Base-by-base conservation (phyloP, 2,329 filamentous ascomycete genomes). In the Aspergillus tubingensis region DNA sequence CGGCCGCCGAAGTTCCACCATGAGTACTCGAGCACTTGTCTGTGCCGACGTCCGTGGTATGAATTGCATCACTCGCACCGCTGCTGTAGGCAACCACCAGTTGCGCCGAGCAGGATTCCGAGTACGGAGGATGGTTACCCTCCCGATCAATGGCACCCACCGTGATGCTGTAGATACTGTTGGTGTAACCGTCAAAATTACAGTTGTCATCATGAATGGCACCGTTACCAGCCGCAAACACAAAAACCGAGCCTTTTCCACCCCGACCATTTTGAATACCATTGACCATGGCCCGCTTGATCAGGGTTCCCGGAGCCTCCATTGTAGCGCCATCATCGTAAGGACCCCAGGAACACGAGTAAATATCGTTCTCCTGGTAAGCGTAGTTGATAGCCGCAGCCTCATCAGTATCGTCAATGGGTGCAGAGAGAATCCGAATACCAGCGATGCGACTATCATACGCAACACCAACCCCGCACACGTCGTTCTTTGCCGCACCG, bases 101-200 rank as follows among this genome's bases (percentile, higher is more conserved):
- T 74, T 96, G 91, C 21, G 95, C 95, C 3, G 94, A 97, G 80
- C 95, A 99, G 64, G 91, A 89, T 77, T 99, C 95, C 0, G 94
- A 97, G 77, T 99, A 99, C 75, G 94, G 95, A 0, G 95, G 93
- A 72, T 98, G 94, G n/a, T 85, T 78, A 41, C 94, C 93, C 67
- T 90, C 87, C 61, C 91, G 85, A 74, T 97, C 93, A 63, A 99
- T 89, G 36, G 94, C 94, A 39, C 95, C 95, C 17, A 99, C 92
- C 0, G 93, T 96, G 69, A 99, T 95, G 75, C 92, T 97, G 83
- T 98, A 99, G 69, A 99, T 99, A 74, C 93, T 97, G 81, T 99
- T 99, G 61, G 95, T 99, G 78, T 99, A 99, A 41, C 95, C 95
- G 73, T 99, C 95, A 74, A 99, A 99, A 76, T 99, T 99, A 84